Conservation (phyloP, 306 rosid species). For the Dalbergia oliveri region DNA sequence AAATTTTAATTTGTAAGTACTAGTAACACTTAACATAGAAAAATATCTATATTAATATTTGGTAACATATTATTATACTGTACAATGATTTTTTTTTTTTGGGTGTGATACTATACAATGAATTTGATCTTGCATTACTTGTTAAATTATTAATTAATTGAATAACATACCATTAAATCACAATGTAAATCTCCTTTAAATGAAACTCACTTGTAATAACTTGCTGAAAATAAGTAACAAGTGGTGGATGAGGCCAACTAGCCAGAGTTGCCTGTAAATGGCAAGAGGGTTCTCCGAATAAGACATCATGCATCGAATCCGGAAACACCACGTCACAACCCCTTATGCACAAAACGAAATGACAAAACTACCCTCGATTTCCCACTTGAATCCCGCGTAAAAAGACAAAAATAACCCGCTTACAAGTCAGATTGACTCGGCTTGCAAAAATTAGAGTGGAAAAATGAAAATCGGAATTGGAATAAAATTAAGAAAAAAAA, state of each 20-base stretch:
- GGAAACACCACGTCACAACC: conserved; percentile 13
- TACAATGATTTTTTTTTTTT: too few species aligned
- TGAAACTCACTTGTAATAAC: too few species aligned
- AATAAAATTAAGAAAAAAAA: background rate
- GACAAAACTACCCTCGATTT: conserved; percentile 29
- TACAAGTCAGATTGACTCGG: background rate
- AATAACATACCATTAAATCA: too few species aligned
- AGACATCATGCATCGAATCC: conserved; percentile 27
- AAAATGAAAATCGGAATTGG: background rate
- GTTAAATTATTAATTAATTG: too few species aligned
- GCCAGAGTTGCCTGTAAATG: conserved; percentile 10
- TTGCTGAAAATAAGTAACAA: too few species aligned
- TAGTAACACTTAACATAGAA: too few species aligned
- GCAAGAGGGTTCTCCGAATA: background rate
- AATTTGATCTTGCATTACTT: too few species aligned
- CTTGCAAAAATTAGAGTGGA: background rate
- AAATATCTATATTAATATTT: too few species aligned
- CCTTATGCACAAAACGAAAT: conserved; percentile 32
- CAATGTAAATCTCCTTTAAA: too few species aligned
- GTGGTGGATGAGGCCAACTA: background rate
- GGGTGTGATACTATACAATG: too few species aligned
- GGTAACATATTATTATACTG: too few species aligned
- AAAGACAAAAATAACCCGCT: conserved; percentile 39
- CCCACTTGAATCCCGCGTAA: background rate
- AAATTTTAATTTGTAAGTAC: too few species aligned